A percentile compares a stretch with the other conserved stretches of the same genome.
Evolutionary conservation across 78 protist genomes (phyloP).

Genomic region (Dictyostelium discoideum): dicty_2.7 NC_007089.4:1315501-1316000

Average conservation of each 20-base stretch:
- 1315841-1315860: conserved; percentile 72
- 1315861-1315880: conserved; percentile 73
- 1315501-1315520: conserved; percentile 48
- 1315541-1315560: conserved; percentile 70
- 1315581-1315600: neutral
- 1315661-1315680: neutral
- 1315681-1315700: neutral
- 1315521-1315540: conserved; percentile 51
- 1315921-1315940: conserved; percentile 1
- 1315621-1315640: too few relatives aligned
- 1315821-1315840: conserved; percentile 67
- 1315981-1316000: conserved; percentile 81
- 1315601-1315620: neutral
- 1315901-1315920: conserved; percentile 34
- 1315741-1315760: conserved; percentile 85
- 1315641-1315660: neutral
- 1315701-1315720: neutral
- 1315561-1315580: conserved; percentile 13
- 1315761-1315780: conserved; percentile 76
- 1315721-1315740: conserved; percentile 77
- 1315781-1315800: conserved; percentile 63
- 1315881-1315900: conserved; percentile 75
- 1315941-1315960: conserved; percentile 74
- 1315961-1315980: conserved; percentile 88
- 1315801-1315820: conserved; percentile 41